Conservation (phyloP, 257 asterid genomes). For the Solanum microdontum region DNA sequence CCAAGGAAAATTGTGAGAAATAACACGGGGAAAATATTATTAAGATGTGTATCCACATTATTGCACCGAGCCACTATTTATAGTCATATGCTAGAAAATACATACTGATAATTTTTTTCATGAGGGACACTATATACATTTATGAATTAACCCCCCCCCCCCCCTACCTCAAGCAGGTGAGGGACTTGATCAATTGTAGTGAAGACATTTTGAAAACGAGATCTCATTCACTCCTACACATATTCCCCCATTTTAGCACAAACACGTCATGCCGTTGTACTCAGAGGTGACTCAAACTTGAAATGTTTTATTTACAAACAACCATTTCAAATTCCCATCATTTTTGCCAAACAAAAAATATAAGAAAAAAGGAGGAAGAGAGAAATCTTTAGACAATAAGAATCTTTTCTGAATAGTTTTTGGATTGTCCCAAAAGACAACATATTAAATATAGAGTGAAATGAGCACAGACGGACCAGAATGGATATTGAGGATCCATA, state of each 20-base stretch:
- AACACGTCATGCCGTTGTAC: neutral
- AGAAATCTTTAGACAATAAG: neutral
- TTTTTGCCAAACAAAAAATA: neutral
- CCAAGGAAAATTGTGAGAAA: neutral
- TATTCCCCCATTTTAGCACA: neutral
- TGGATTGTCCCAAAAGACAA: neutral
- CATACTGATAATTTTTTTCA: neutral
- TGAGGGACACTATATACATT: neutral
- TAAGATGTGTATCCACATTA: neutral
- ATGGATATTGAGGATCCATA: neutral
- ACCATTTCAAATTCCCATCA: neutral
- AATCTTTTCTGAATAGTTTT: neutral
- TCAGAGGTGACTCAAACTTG: neutral
- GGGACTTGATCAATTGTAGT: neutral
- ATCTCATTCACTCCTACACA: neutral
- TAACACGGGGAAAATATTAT: neutral
- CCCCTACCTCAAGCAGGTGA: neutral
- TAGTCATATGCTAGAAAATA: neutral
- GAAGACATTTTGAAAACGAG: neutral
- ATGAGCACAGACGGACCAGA: neutral
- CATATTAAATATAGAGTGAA: neutral
- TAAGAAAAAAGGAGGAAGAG: neutral
- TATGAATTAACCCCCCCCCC: no score
- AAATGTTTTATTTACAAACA: neutral
- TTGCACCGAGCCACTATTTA: neutral